These are phyloP conservation scores for Dryas integrifolia DNA, from an alignment of 331 rosid genomes.

Conservation along the genomic window DNA sequence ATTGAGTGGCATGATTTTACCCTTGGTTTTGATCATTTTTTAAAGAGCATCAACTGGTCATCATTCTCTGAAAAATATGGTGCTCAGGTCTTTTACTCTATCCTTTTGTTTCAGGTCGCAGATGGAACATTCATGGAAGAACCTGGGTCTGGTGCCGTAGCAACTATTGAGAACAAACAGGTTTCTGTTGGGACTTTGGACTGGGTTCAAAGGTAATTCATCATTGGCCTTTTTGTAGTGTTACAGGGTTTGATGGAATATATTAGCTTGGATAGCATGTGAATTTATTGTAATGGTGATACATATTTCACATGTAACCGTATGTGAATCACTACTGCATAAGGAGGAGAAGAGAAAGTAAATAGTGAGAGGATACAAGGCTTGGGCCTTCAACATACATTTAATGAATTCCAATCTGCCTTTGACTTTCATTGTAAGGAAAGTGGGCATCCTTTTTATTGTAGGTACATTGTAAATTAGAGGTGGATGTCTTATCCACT, in stretches of 20 bases:
- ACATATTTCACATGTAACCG: too few species aligned
- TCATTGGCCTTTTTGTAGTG: background rate
- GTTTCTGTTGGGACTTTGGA: slow-evolving; percentile 90
- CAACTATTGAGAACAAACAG: slow-evolving; percentile 57
- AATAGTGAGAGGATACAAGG: background rate
- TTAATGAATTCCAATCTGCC: too few species aligned
- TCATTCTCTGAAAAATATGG: background rate
- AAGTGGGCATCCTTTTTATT: too few species aligned
- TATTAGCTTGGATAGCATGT: background rate
- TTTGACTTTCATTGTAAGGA: too few species aligned
- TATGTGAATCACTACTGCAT: too few species aligned
- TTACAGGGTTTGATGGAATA: background rate
- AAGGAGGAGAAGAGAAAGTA: background rate
- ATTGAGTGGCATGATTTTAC: background rate
- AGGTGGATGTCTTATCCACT: too few species aligned
- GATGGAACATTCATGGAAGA: slow-evolving; percentile 92
- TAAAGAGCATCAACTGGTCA: background rate
- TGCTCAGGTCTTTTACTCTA: background rate
- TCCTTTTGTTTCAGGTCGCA: slow-evolving; percentile 43
- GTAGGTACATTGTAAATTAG: too few species aligned
- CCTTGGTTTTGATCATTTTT: background rate
- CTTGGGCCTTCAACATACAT: background rate
- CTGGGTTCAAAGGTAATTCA: slow-evolving; percentile 74
- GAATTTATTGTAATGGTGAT: too few species aligned
- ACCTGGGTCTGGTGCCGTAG: slow-evolving; percentile 95